Conservation (phyloP, 1,284 basidiomycete genomes). For the Irpex sp. region DNA sequence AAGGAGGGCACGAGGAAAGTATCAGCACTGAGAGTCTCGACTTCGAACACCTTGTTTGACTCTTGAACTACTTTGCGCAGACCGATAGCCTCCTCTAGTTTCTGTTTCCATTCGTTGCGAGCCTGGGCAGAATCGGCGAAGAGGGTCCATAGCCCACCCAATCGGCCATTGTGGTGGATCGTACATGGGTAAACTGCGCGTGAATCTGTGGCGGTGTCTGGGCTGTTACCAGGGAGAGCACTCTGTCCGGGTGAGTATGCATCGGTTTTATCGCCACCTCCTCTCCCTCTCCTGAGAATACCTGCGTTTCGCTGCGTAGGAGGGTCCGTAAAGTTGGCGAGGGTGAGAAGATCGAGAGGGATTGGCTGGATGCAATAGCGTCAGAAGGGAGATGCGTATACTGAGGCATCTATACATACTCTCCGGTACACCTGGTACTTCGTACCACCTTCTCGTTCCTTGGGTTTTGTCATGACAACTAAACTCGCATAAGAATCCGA, state of each 20-base stretch:
- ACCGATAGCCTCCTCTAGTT: constrained; percentile 85
- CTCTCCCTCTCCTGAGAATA: constrained; percentile 52
- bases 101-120: constrained; percentile 85
- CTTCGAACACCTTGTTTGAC: constrained; percentile 89
- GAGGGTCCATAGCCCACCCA: constrained; percentile 79
- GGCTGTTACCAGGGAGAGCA: constrained; percentile 24
- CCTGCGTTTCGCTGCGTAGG: constrained; percentile 64
- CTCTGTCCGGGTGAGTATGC: constrained; percentile 24
- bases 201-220: constrained; percentile 55
- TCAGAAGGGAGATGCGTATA: neutral
- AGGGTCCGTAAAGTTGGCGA: constrained; percentile 78
- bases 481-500: neutral
- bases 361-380: constrained; percentile 61
- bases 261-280: constrained; percentile 31
- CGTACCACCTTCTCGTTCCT: constrained; percentile 67
- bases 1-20: constrained; percentile 77
- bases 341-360: constrained; percentile 80
- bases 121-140: constrained; percentile 80
- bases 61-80: constrained; percentile 86
- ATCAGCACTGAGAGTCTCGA: constrained; percentile 81
- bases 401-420: constrained; percentile 40
- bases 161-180: constrained; percentile 80
- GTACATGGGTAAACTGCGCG: constrained; percentile 80
- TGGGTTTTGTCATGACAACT: constrained; percentile 89
- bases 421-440: constrained; percentile 80